Percentiles rank a stretch among this genome's conserved stretches.
phyloP scores from a whole-genome alignment of 495 filamentous ascomycete species.

The Aspergillus baeticus region DNA sequence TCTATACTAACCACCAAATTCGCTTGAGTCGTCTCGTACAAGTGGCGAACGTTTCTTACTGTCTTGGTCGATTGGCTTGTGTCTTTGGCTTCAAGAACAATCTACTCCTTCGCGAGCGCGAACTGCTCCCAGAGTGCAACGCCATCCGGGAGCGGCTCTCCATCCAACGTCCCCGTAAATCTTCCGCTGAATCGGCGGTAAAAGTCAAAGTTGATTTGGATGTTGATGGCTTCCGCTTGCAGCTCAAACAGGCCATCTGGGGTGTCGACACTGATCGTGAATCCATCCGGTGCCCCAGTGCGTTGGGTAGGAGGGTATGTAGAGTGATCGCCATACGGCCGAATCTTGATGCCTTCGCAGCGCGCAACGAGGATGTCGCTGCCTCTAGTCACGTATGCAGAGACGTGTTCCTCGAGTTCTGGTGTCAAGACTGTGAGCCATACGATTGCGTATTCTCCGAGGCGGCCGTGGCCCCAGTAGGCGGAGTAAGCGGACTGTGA shows the following conservation, averaged over 20 bases:
- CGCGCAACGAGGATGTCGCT: neutral
- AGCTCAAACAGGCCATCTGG: neutral
- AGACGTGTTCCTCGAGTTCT: neutral
- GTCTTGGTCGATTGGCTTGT: too few species aligned
- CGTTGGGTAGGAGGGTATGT: neutral
- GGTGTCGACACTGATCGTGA: too few species aligned
- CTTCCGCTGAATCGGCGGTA: neutral
- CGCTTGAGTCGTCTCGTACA: too few species aligned
- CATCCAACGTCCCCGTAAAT: neutral
- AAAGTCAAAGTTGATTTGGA: neutral
- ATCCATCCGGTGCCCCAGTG: too few species aligned
- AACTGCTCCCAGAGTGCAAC: constrained; percentile 1
- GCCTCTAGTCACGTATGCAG: neutral
- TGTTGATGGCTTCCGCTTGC: neutral
- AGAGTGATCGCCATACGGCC: neutral
- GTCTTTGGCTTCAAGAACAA: too few species aligned
- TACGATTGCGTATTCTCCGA: neutral
- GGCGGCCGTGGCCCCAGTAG: constrained; percentile 9
- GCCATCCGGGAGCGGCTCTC: neutral
- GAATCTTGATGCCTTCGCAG: neutral
- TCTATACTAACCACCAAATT: too few species aligned
- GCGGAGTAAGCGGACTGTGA: neutral
- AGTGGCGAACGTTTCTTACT: too few species aligned
- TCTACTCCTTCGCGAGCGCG: neutral
- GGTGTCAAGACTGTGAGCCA: neutral